Evolutionary conservation across 163 green algal species (phyloP).

Genomic region (Scenedesmus sp.): DNA sequence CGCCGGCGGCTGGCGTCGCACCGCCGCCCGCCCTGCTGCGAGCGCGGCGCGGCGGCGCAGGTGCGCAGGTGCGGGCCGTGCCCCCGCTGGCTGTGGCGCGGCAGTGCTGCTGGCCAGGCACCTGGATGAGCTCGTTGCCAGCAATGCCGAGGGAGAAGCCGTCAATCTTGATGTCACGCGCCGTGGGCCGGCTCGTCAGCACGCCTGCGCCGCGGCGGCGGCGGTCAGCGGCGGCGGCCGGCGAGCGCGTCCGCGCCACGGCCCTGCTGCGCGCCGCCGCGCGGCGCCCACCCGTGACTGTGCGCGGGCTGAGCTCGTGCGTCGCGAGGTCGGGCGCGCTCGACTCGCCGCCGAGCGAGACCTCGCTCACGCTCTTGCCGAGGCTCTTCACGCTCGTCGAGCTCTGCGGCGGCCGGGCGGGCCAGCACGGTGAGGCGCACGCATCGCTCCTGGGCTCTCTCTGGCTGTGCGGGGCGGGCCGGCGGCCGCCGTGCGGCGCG

Average conservation of each 20-base stretch:
- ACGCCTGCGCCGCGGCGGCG: conserved; percentile 49
- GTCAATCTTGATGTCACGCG: conserved; percentile 77
- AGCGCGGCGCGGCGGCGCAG: too few species aligned
- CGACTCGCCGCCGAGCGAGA: conserved; percentile 1
- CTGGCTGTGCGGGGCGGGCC: too few species aligned
- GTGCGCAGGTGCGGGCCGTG: too few species aligned
- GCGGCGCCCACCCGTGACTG: conserved; percentile 55
- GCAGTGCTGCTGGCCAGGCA: too few species aligned
- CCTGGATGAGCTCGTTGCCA: conserved; percentile 65
- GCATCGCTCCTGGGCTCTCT: too few species aligned
- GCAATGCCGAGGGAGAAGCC: conserved; percentile 69
- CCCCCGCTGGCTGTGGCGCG: too few species aligned
- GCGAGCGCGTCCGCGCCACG: too few species aligned
- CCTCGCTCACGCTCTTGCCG: conserved; percentile 33
- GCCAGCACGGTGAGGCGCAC: not conserved
- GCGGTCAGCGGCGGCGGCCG: not conserved
- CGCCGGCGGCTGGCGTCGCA: too few species aligned
- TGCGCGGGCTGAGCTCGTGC: conserved; percentile 36
- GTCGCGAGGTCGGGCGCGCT: not conserved
- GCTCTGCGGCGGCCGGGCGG: conserved; percentile 27
- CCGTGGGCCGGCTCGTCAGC: conserved; percentile 65
- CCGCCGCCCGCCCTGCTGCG: too few species aligned
- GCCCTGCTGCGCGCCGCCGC: not conserved
- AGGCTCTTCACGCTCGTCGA: conserved; percentile 30
- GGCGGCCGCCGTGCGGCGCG: too few species aligned